A percentile compares a stretch with the other conserved stretches of the same genome.
Evolutionary conservation across 2,329 filamentous ascomycete species (phyloP).

Genomic region (Hymenoscyphus scutula): DNA sequence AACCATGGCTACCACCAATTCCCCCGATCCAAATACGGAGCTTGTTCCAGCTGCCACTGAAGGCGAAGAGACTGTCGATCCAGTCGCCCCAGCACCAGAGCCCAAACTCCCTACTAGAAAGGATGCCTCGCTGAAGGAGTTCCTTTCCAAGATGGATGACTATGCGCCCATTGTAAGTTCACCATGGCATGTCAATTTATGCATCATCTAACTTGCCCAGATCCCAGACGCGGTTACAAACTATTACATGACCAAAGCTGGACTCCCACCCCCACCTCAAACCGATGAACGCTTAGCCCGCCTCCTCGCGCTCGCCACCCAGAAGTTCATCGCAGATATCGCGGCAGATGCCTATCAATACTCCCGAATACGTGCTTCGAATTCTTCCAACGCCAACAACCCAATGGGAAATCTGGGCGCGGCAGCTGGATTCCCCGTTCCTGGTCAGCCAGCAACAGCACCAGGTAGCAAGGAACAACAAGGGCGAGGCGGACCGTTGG

Average conservation of each 20-base stretch:
- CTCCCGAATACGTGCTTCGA: slow-evolving; percentile 89
- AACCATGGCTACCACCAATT: slow-evolving; percentile 35
- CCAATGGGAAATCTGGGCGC: slow-evolving; percentile 84
- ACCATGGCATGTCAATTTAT: neutral
- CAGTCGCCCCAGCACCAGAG: slow-evolving; percentile 52
- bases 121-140: slow-evolving; percentile 88
- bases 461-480: slow-evolving; percentile 54
- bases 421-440: slow-evolving; percentile 65
- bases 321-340: slow-evolving; percentile 98
- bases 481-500: slow-evolving; percentile 50
- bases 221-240: slow-evolving; percentile 97
- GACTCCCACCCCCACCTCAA: slow-evolving; percentile 86
- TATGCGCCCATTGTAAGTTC: slow-evolving; percentile 87
- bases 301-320: slow-evolving; percentile 92
- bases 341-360: slow-evolving; percentile 98
- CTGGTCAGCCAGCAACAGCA: slow-evolving; percentile 59
- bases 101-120: slow-evolving; percentile 75
- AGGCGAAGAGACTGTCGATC: slow-evolving; percentile 39
- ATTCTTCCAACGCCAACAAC: slow-evolving; percentile 82
- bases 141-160: slow-evolving; percentile 95
- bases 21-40: slow-evolving; percentile 35
- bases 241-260: slow-evolving; percentile 96
- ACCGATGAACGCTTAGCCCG: slow-evolving; percentile 88
- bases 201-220: slow-evolving; percentile 44
- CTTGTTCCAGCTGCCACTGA: slow-evolving; percentile 29